A percentile compares a stretch with the other conserved stretches of the same genome.
Conservation (phyloP, 331 rosid genomes). For the Acacia pycnantha region DNA sequence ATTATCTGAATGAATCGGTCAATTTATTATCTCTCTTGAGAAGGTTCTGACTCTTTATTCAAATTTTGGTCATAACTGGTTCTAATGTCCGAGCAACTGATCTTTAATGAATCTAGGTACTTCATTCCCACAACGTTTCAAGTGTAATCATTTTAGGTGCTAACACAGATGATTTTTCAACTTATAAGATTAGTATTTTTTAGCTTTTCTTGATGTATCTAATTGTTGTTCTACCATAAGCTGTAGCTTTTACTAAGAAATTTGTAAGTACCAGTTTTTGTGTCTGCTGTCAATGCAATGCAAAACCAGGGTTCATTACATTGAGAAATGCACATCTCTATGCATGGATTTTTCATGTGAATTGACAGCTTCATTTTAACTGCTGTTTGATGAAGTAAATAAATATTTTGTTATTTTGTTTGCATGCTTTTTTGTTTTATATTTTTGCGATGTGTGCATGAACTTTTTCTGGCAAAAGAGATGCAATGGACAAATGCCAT, state of each 20-base stretch:
- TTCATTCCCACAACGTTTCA: neutral
- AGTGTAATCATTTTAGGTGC: neutral
- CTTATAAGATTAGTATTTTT: neutral
- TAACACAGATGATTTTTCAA: neutral
- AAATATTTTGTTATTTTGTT: neutral
- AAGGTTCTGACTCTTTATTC: neutral
- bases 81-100: neutral
- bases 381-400: neutral
- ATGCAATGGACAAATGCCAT: neutral
- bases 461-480: neutral
- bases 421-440: neutral
- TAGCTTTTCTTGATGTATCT: slow-evolving; percentile 1
- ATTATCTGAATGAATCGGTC: neutral
- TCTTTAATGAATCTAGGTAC: neutral
- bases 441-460: neutral
- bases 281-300: neutral
- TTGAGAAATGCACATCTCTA: neutral
- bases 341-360: neutral
- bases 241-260: neutral
- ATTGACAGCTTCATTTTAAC: neutral
- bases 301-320: neutral
- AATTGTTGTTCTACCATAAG: neutral
- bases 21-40: neutral
- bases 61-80: neutral
- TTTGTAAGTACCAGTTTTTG: neutral